Evolutionary conservation across 768 basidiomycete species (phyloP), one percentile per base, ranked within the genome.

Genomic region (Trametes elegans): DNA sequence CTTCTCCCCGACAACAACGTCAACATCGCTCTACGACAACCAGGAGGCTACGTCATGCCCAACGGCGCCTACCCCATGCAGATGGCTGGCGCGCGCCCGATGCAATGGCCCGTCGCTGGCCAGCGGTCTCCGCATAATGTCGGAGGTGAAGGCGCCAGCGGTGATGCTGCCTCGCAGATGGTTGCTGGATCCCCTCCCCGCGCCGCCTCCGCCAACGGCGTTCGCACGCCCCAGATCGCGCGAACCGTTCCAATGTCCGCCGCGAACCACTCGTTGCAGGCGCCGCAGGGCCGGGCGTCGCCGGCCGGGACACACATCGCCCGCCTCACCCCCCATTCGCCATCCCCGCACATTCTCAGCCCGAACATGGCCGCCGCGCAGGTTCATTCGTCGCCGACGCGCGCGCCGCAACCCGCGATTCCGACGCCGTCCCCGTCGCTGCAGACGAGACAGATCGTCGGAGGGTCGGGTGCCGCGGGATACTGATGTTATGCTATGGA

Each of bases 131-230:
- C 55, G 18, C 56, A 55, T 56, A 43, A 60, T 66, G 32, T 49
- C 69, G 67, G 52, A 62, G 66, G 44, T 45, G 65, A 70, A 27
- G 55, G 59, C 70, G 71, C 75, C 23, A 45, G 3, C 18, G 62
- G 65, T 50, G n/a, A 68, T 63, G 28, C 67, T 64, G 26, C 68
- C 70, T 5, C 78, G 70, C 58, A 43, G 58, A 61, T 65, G 14
- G 73, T 78, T 54, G 61, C 32, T 69, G 65, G 48, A 16, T 71
- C 76, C 3, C 77, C 76, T 21, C 62, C 62, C 16, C 77, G 83
- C 21, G 76, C 78, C 10, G 79, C 83, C 3, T 85, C 84, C 0
- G 76, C 79, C 18, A 83, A 82, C 61, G 83, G 84, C 5, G 75
- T 74, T n/a, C 79, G 81, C 39, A 72, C 73, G 3, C 52, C 60